A percentile compares a stretch with the other conserved stretches of the same genome.
These are phyloP conservation scores for Amorphotheca resinae DNA, from an alignment of 495 filamentous ascomycete genomes.

Conservation along the genomic window DNA sequence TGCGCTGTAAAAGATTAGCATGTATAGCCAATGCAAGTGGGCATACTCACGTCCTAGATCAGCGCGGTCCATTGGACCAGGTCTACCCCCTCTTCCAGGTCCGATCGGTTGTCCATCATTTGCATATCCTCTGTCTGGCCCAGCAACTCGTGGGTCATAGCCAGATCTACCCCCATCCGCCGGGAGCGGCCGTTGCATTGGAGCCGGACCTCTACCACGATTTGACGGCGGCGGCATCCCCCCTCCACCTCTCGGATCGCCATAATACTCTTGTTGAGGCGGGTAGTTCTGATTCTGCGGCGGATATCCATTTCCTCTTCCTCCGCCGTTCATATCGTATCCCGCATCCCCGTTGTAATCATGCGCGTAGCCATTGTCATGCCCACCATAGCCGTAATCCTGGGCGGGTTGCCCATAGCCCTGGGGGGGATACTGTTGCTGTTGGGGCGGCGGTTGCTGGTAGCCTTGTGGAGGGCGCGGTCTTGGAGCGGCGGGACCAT, in stretches of 20 bases:
- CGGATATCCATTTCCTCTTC: slow-evolving; percentile 36
- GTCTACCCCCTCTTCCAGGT: slow-evolving; percentile 17
- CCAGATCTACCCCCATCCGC: slow-evolving; percentile 20
- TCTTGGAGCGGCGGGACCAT: slow-evolving; percentile 35
- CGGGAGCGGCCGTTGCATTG: slow-evolving; percentile 22
- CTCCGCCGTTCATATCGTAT: slow-evolving; percentile 29
- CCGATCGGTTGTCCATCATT: slow-evolving; percentile 14
- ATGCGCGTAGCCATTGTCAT: slow-evolving; percentile 25
- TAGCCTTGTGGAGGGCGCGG: slow-evolving; percentile 24
- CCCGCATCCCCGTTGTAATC: slow-evolving; percentile 19
- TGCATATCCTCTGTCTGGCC: slow-evolving; percentile 32
- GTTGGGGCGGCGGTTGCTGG: slow-evolving; percentile 11
- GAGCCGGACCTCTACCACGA: slow-evolving; percentile 26
- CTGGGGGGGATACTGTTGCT: slow-evolving; percentile 28
- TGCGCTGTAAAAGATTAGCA: slow-evolving; percentile 10
- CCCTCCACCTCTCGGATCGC: slow-evolving; percentile 26
- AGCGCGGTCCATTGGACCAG: slow-evolving; percentile 15
- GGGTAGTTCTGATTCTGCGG: slow-evolving; percentile 36
- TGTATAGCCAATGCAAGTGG: background rate
- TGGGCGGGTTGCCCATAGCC: slow-evolving; percentile 38
- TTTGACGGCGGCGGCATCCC: slow-evolving; percentile 8
- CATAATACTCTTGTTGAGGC: slow-evolving; percentile 35
- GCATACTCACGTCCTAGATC: slow-evolving; percentile 18
- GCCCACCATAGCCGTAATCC: slow-evolving; percentile 40
- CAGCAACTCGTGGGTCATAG: slow-evolving; percentile 24